Conservation (phyloP, 2,329 filamentous ascomycete genomes). For the Fusarium sp. region DNA sequence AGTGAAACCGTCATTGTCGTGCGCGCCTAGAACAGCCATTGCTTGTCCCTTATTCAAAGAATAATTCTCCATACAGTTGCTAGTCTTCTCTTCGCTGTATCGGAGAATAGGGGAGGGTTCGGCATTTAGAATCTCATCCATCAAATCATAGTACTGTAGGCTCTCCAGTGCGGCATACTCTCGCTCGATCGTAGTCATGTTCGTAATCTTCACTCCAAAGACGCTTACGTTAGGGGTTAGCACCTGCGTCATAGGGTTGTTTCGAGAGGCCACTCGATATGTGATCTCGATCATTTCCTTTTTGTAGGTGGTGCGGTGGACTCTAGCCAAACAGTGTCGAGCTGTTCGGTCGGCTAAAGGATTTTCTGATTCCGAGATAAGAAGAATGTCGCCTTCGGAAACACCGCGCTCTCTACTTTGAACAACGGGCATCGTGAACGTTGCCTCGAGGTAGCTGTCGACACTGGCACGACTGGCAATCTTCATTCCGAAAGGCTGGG, state of each 20-base stretch:
- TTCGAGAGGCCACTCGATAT: constrained; percentile 81
- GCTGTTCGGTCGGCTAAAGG: constrained; percentile 75
- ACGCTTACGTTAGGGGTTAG: constrained; percentile 78
- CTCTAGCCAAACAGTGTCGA: constrained; percentile 87
- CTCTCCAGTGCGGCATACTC: constrained; percentile 94
- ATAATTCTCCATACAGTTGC: constrained; percentile 79
- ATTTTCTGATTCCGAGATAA: constrained; percentile 80
- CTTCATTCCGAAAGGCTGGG: constrained; percentile 87
- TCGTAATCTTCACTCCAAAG: constrained; percentile 85
- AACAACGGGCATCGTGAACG: constrained; percentile 79
- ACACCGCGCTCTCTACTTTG: constrained; percentile 79
- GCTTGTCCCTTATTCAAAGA: constrained; percentile 89
- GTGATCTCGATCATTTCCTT: constrained; percentile 85
- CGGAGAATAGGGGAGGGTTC: constrained; percentile 89
- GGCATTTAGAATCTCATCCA: constrained; percentile 89
- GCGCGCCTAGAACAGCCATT: constrained; percentile 88
- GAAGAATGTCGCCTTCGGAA: constrained; percentile 87
- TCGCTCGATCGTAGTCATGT: constrained; percentile 93
- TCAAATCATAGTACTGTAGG: constrained; percentile 94
- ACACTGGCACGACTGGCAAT: constrained; percentile 89
- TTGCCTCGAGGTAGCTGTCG: constrained; percentile 93
- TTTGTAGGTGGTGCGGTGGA: constrained; percentile 84
- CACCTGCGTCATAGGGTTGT: constrained; percentile 70
- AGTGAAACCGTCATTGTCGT: constrained; percentile 97
- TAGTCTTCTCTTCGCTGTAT: constrained; percentile 80